phyloP scores from a whole-genome alignment of 202 grass and related monocot species.

The Tripidium arundinaceum region DNA sequence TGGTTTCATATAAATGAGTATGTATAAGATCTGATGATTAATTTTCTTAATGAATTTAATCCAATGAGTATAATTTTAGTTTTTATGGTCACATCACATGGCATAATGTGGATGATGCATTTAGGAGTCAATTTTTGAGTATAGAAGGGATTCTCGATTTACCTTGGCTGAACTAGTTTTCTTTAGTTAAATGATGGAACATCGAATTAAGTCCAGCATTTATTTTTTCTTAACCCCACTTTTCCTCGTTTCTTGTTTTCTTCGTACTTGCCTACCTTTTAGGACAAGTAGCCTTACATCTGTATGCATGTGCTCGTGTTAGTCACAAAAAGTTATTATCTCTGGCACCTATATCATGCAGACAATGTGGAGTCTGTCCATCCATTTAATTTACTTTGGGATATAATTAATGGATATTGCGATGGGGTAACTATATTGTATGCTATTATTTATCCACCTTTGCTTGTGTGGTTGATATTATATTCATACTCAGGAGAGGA shows the following conservation, averaged over 20 bases:
- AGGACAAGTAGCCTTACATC: neutral
- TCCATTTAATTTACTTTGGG: too few relatives aligned
- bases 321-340: neutral
- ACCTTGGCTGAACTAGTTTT: neutral
- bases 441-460: neutral
- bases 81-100: neutral
- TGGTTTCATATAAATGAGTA: neutral
- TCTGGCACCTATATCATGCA: neutral
- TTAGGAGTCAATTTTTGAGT: neutral
- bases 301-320: neutral
- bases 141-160: neutral
- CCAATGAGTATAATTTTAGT: neutral
- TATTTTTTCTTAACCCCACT: neutral
- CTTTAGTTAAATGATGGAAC: neutral
- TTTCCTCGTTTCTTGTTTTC: neutral
- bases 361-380: too few relatives aligned
- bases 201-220: neutral
- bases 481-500: neutral
- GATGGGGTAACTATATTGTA: neutral
- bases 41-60: neutral
- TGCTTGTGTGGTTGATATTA: slow-evolving; percentile 1
- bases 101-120: neutral
- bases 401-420: neutral
- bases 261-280: neutral
- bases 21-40: neutral